A percentile compares a stretch with the other conserved stretches of the same genome.
phyloP scores from a whole-genome alignment of 2,329 filamentous ascomycete species.

The Cryphonectria radicalis region DNA sequence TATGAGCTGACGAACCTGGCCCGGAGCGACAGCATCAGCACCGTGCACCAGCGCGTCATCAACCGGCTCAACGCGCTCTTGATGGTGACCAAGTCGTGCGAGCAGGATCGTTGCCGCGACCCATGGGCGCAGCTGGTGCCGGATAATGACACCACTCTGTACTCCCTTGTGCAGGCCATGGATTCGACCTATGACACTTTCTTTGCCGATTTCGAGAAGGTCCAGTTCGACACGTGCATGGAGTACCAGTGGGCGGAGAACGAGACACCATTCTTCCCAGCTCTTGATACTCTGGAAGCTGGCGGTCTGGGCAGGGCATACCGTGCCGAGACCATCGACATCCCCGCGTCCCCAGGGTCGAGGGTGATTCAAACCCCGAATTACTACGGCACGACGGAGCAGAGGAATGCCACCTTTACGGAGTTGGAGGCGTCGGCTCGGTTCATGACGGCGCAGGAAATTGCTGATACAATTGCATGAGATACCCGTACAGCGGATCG shows the following conservation, averaged over 20 bases:
- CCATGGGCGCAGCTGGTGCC: conserved; percentile 65
- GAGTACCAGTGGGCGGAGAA: conserved; percentile 30
- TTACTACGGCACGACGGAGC: conserved; percentile 30
- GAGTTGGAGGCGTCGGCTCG: conserved; percentile 27
- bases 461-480: conserved; percentile 24
- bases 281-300: conserved; percentile 22
- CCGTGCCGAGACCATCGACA: conserved; percentile 28
- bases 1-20: conserved; percentile 36
- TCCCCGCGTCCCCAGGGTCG: conserved; percentile 21
- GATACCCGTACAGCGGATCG: conserved; percentile 5
- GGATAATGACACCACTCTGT: conserved; percentile 29
- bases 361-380: conserved; percentile 28
- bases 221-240: conserved; percentile 32
- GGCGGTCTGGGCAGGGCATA: conserved; percentile 31
- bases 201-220: conserved; percentile 30
- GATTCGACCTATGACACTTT: conserved; percentile 30
- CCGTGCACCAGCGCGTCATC: conserved; percentile 45
- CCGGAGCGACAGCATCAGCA: conserved; percentile 35
- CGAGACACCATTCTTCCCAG: conserved; percentile 33
- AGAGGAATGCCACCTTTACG: conserved; percentile 30
- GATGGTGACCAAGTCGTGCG: conserved; percentile 65
- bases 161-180: conserved; percentile 33
- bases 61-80: conserved; percentile 61
- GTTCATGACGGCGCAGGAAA: conserved; percentile 29
- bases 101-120: conserved; percentile 53